Evolutionary conservation across 331 rosid genomes (phyloP), one percentile per base, ranked within the genome.

Genomic region (Cucumis variabilis): DNA sequence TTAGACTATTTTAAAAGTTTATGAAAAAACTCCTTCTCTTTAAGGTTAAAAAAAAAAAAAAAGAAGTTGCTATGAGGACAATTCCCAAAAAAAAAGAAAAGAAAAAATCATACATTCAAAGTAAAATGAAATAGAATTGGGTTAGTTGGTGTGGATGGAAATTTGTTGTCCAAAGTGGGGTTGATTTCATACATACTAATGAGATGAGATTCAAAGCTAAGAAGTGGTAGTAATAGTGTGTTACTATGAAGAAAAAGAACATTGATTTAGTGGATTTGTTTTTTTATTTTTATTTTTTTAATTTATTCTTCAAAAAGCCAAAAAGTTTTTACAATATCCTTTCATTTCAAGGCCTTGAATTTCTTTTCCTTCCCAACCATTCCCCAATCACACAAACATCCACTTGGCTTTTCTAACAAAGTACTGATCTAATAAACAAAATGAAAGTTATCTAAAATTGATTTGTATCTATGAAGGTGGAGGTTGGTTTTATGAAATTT

Each of bases 101-200:
- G 6, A 37, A 33, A 37, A 37, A 9, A 24, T 73, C 6, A 19
- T 72, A 20, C 1, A 33, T 72, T 33, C 77, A 72, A 72, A 72
- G 78, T 20, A 41, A 73, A 73, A 73, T 73, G 80, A 27, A 41
- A 73, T 73, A 20, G 53, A 73, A 73, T 37, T 73, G 53, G 44
- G 27, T 33, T 30, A 19, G 50, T 30, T 50, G 78, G 50, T 33
- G n/a, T 17, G 11, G 41, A 33, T 72, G 50, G 51, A 9, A 72
- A 72, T 72, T 72, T 72, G 50, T 16, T 72, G 78, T 73, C 78
- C 78, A 72, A 33, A 72, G 50, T 72, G 77, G 78, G 77, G 51
- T 33, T 72, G 78, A 72, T 33, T 72, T 33, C 78, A 72, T 72
- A 72, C 24, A 30, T 72, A 33, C 78, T 19, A 72, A 33, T 72